phyloP scores from a whole-genome alignment of 108 stramenopile species.

The Cyclotella baltica region DNA sequence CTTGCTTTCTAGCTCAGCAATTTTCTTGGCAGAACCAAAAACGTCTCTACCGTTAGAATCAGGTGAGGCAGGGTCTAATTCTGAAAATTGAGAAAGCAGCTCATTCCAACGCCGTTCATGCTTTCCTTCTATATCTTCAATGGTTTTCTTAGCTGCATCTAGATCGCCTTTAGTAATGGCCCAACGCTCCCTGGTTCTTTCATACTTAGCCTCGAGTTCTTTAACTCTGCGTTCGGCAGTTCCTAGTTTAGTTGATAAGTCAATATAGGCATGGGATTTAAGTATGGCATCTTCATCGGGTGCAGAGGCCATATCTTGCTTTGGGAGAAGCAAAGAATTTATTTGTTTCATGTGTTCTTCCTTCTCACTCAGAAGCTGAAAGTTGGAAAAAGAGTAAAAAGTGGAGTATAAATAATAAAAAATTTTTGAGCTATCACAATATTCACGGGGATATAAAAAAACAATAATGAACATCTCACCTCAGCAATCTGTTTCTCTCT shows the following conservation, averaged over 20 bases:
- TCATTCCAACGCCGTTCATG: slow-evolving; percentile 78
- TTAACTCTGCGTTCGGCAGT: slow-evolving; percentile 50
- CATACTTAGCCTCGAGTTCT: slow-evolving; percentile 51
- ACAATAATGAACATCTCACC: slow-evolving; percentile 52
- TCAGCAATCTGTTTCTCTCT: slow-evolving; percentile 77
- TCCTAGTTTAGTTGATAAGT: slow-evolving; percentile 57
- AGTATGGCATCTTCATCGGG: slow-evolving; percentile 55
- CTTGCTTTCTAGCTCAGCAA: slow-evolving; percentile 81
- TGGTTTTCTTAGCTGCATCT: slow-evolving; percentile 60
- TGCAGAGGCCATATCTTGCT: slow-evolving; percentile 20
- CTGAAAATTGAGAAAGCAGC: slow-evolving; percentile 56
- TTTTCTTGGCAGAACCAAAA: slow-evolving; percentile 60
- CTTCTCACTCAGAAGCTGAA: slow-evolving; percentile 62
- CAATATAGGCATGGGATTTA: slow-evolving; percentile 55
- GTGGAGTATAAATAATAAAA: slow-evolving; percentile 11
- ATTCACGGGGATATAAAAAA: slow-evolving; percentile 9
- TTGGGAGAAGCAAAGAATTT: slow-evolving; percentile 62
- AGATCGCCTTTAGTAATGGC: slow-evolving; percentile 72
- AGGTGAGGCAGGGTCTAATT: slow-evolving; percentile 32
- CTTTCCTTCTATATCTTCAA: slow-evolving; percentile 75
- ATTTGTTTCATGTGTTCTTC: slow-evolving; percentile 67
- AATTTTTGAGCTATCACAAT: neutral
- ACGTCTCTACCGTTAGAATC: slow-evolving; percentile 7
- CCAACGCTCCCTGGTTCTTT: slow-evolving; percentile 64
- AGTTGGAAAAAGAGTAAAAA: neutral